A percentile compares a stretch with the other conserved stretches of the same genome.
Evolutionary conservation across 23 red algal genomes (phyloP).

Genomic region (Gracilaria vermiculophylla): DNA sequence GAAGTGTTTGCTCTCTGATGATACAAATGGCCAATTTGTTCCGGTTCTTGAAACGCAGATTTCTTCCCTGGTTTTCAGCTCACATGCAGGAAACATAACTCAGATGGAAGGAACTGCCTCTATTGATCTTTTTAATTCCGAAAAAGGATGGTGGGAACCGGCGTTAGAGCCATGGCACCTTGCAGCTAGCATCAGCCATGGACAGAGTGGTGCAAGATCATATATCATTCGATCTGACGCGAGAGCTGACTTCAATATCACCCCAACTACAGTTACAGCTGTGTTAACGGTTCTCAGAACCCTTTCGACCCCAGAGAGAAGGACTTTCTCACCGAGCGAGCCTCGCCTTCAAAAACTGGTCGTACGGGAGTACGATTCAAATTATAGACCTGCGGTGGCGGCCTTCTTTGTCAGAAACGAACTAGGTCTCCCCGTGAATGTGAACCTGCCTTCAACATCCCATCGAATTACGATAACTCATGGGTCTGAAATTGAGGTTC

Average conservation of each 20-base stretch:
- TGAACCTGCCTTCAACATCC: slow-evolving; percentile 50
- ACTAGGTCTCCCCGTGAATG: slow-evolving; percentile 66
- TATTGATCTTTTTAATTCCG: slow-evolving; percentile 76
- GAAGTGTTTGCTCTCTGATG: slow-evolving; percentile 69
- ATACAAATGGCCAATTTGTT: slow-evolving; percentile 53
- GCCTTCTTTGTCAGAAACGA: slow-evolving; percentile 89
- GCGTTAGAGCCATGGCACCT: slow-evolving; percentile 74
- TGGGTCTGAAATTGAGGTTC: slow-evolving; percentile 64
- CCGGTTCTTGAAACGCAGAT: slow-evolving; percentile 78
- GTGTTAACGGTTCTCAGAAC: slow-evolving; percentile 39
- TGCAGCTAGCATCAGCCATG: slow-evolving; percentile 45
- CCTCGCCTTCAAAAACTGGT: background rate
- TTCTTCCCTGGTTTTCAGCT: slow-evolving; percentile 21
- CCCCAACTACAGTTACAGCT: slow-evolving; percentile 65
- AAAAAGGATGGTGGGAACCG: slow-evolving; percentile 93
- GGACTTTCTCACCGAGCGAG: background rate
- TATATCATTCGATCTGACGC: slow-evolving; percentile 60
- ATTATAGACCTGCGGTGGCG: slow-evolving; percentile 76
- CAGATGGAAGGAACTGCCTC: slow-evolving; percentile 47
- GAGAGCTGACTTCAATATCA: slow-evolving; percentile 71
- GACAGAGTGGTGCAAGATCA: slow-evolving; percentile 62
- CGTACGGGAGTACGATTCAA: background rate
- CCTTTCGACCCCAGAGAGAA: background rate
- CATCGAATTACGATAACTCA: slow-evolving; percentile 37
- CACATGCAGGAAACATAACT: slow-evolving; percentile 40